These are phyloP conservation scores for Capronia coronata DNA, from an alignment of 2,329 filamentous ascomycete genomes.

Conservation along the genomic window DNA sequence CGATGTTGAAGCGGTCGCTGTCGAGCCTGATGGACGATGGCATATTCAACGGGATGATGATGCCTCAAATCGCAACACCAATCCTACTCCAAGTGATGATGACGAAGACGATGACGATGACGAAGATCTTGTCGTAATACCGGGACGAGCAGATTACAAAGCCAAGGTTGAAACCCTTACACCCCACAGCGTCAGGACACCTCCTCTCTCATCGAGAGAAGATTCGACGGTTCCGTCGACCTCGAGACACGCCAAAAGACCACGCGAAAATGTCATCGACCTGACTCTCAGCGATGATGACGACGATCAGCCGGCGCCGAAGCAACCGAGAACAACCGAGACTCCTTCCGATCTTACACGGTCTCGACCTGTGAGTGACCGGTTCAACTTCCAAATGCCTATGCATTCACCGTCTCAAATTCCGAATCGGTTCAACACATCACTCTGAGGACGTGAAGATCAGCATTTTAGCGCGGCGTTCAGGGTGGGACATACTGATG, in stretches of 20 bases:
- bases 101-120: slow-evolving; percentile 36
- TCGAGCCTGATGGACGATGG: slow-evolving; percentile 85
- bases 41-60: slow-evolving; percentile 18
- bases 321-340: slow-evolving; percentile 4
- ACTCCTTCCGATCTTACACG: slow-evolving; percentile 1
- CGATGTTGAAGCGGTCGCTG: slow-evolving; percentile 74
- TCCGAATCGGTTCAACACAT: slow-evolving; percentile 11
- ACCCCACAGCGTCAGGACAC: slow-evolving; percentile 34
- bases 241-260: slow-evolving; percentile 38
- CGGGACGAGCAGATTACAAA: slow-evolving; percentile 30
- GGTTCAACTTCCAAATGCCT: slow-evolving; percentile 18
- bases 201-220: slow-evolving; percentile 30
- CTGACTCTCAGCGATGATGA: slow-evolving; percentile 49
- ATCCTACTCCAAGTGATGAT: slow-evolving; percentile 34
- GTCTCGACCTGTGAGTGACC: slow-evolving; percentile 10
- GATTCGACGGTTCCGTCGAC: slow-evolving; percentile 26
- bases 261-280: slow-evolving; percentile 48
- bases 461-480: slow-evolving; percentile 15
- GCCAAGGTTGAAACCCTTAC: slow-evolving; percentile 31
- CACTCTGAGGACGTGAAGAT: slow-evolving; percentile 8
- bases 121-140: slow-evolving; percentile 48
- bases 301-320: slow-evolving; percentile 38
- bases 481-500: neutral
- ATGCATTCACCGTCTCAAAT: slow-evolving; percentile 4
- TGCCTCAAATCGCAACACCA: slow-evolving; percentile 34